Percentiles rank a stretch among this genome's conserved stretches.
phyloP scores from a whole-genome alignment of 1,284 basidiomycete species.

The Cryptococcus sp. region DNA sequence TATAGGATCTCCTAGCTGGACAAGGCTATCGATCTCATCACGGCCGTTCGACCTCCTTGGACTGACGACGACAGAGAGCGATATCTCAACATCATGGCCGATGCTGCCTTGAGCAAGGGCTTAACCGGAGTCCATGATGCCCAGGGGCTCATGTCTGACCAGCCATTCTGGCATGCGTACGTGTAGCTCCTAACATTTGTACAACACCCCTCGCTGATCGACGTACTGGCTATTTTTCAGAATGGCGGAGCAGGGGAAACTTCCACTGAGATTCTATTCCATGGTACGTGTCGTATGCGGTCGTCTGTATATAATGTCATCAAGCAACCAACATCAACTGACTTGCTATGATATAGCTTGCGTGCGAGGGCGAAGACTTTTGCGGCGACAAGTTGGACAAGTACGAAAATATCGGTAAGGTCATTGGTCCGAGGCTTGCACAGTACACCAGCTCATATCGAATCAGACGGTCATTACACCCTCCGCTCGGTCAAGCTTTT shows the following conservation, averaged over 20 bases:
- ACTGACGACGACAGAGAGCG: constrained; percentile 58
- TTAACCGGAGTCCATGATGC: constrained; percentile 84
- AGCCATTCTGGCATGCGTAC: constrained; percentile 66
- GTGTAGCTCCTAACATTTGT: constrained; percentile 17
- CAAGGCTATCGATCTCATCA: constrained; percentile 45
- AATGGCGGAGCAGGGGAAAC: constrained; percentile 59
- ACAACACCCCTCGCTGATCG: constrained; percentile 13
- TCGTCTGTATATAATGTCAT: neutral
- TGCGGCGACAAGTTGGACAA: constrained; percentile 64
- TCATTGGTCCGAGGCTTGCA: neutral
- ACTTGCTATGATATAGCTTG: constrained; percentile 22
- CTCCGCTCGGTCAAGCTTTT: constrained; percentile 80
- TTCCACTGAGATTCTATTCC: constrained; percentile 65
- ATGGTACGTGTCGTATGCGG: constrained; percentile 67
- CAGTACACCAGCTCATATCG: neutral
- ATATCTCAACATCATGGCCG: constrained; percentile 63
- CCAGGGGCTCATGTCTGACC: constrained; percentile 55
- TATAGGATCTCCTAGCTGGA: constrained; percentile 26
- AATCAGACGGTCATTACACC: constrained; percentile 59
- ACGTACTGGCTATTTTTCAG: constrained; percentile 45
- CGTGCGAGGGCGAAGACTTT: constrained; percentile 56
- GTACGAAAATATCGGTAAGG: constrained; percentile 50
- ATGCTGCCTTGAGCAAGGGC: constrained; percentile 68
- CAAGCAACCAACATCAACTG: neutral
- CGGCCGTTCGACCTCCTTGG: constrained; percentile 58